Base-by-base conservation (phyloP, 495 filamentous ascomycete genomes). In the Pseudevernia furfuracea region DNA sequence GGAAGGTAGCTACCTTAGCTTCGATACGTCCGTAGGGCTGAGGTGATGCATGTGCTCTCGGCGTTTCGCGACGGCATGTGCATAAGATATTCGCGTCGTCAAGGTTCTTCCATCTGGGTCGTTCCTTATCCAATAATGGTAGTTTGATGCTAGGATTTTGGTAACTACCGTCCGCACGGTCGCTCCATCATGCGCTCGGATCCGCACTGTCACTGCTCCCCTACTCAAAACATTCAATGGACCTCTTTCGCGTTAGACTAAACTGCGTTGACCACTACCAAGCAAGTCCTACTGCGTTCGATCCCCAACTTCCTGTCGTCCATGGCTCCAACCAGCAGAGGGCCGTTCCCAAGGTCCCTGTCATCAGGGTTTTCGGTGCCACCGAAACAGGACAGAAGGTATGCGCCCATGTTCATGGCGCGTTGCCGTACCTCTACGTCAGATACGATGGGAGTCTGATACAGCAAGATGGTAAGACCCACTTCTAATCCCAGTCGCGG, bases 251-350 rank as follows among this genome's bases (percentile, higher is more conserved):
- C 65, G 85, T 98, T 68, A 89, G 92, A 63, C 81, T 98, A 67
- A 95, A 97, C 74, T 95, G 91, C 79, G 86, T 97, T 75, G 94
- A 97, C 75, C 85, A 92, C 73, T 98, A 97, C 73, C 91, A 95
- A 73, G 80, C 85, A 44, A 78, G 76, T 32, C 87, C 91, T 43
- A 89, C 90, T 15, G 78, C 81, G 66, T 88, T 96, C 72, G 95
- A 97, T 72, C 93, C 94, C 66, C 79, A 79, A 46, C 77, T 97
- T 64, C 86, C 85, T 46, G 75, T 69, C 63, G 81, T 78, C 61
- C 78, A 84, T 72, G 74, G 80, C 21, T 62, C 78, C 74, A 46
- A 81, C 78, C 73, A 74, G 72, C 72, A 79, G 69, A 66, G 87
- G 67, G 32, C 46, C 60, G 80, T 82, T 43, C 85, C 89, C 2